These are phyloP conservation scores for Lenwebbia sp. DNA, from an alignment of 345 rosid species.

Conservation along the genomic window DNA sequence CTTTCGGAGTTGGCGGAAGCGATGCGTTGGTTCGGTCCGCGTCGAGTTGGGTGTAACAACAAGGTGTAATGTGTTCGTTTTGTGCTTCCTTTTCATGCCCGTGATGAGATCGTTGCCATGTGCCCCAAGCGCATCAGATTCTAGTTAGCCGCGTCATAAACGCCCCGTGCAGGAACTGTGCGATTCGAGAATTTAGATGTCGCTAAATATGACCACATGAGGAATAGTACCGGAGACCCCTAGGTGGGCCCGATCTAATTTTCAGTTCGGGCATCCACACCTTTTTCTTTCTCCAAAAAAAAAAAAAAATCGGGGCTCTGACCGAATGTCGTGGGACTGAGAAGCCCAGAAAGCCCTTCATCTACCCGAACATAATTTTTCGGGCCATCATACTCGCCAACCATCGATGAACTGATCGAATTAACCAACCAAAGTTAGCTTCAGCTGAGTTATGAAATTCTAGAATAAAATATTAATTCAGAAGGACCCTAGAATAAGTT, in stretches of 20 bases:
- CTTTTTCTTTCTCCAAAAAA: background rate
- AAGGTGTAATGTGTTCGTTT: no score
- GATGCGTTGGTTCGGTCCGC: background rate
- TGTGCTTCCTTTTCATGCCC: background rate
- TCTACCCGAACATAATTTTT: background rate
- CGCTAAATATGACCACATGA: background rate
- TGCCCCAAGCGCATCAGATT: background rate
- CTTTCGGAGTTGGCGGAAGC: background rate
- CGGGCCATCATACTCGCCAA: no score
- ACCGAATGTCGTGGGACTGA: background rate
- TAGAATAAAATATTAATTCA: background rate
- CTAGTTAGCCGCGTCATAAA: background rate
- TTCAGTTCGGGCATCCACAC: background rate
- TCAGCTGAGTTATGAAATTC: background rate
- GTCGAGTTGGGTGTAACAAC: no score
- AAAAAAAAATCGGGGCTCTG: background rate
- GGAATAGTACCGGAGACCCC: background rate
- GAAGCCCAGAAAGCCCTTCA: background rate
- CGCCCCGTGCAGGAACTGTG: background rate
- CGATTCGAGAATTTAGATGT: no score
- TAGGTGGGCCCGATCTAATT: background rate
- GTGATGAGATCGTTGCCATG: background rate
- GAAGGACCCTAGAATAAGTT: background rate
- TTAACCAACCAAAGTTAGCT: no score
- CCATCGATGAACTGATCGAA: no score